A percentile compares a stretch with the other conserved stretches of the same genome.
phyloP scores from a whole-genome alignment of 2,329 filamentous ascomycete genomes.

The Epichloe glyceriae region DNA sequence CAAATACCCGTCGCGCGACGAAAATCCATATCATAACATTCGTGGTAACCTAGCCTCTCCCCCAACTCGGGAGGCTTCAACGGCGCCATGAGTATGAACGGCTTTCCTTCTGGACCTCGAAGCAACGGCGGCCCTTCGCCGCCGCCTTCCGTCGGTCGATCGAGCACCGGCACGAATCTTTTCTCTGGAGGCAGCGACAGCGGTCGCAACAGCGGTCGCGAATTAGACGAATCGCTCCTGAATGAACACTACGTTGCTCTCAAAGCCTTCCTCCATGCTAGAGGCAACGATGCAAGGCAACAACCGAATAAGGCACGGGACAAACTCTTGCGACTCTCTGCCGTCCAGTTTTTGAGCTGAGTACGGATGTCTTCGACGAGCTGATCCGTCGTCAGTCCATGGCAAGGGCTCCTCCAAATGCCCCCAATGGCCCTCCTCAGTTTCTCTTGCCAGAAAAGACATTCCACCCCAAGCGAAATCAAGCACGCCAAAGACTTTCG shows the following conservation, averaged over 20 bases:
- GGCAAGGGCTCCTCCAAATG: conserved; percentile 38
- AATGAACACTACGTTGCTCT: conserved; percentile 72
- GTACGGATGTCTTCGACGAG: conserved; percentile 95
- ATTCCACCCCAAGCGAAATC: conserved; percentile 95
- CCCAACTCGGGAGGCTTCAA: conserved; percentile 51
- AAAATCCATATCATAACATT: conserved; percentile 37
- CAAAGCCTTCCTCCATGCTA: conserved; percentile 62
- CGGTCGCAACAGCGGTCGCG: conserved; percentile 44
- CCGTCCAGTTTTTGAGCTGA: conserved; percentile 95
- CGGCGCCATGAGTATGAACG: conserved; percentile 46
- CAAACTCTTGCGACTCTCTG: conserved; percentile 79
- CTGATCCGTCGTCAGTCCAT: conserved; percentile 71
- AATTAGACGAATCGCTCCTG: conserved; percentile 51
- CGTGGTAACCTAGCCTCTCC: conserved; percentile 53
- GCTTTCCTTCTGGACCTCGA: conserved; percentile 42
- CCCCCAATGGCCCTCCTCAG: conserved; percentile 44
- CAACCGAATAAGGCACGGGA: conserved; percentile 84
- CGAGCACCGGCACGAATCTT: conserved; percentile 64
- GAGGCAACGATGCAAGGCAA: conserved; percentile 61
- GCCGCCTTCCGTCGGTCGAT: conserved; percentile 75
- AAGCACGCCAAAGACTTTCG: conserved; percentile 89
- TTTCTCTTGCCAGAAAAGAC: conserved; percentile 74
- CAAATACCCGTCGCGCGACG: conserved; percentile 48
- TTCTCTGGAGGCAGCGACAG: conserved; percentile 57
- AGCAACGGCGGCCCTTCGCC: conserved; percentile 60